Percentiles rank a stretch among this genome's conserved stretches.
Conservation (phyloP, 2,329 filamentous ascomycete genomes). For the Paradendryphiella salina region DNA sequence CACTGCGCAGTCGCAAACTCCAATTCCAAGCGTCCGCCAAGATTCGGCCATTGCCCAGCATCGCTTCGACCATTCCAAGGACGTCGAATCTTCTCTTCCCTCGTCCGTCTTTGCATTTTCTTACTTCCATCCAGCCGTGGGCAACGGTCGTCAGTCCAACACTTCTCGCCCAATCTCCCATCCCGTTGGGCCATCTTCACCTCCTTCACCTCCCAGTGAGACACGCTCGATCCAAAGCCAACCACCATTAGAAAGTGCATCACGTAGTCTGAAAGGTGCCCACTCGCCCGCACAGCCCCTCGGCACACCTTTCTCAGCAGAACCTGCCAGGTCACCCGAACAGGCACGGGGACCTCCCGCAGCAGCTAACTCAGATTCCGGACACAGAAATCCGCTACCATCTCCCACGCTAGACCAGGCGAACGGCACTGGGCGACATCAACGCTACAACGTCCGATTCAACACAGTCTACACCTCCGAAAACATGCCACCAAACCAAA, state of each 20-base stretch:
- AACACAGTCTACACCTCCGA: slow-evolving; percentile 23
- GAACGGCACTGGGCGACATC: slow-evolving; percentile 20
- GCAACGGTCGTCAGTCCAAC: slow-evolving; percentile 17
- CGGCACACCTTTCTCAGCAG: not conserved
- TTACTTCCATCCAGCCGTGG: slow-evolving; percentile 10
- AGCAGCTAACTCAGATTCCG: slow-evolving; percentile 8
- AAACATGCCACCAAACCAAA: slow-evolving; percentile 26
- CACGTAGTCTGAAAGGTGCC: slow-evolving; percentile 4
- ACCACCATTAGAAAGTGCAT: slow-evolving; percentile 4
- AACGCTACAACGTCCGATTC: slow-evolving; percentile 35
- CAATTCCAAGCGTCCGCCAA: slow-evolving; percentile 22
- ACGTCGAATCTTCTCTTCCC: slow-evolving; percentile 15
- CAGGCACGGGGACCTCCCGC: slow-evolving; percentile 8
- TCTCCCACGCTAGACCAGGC: slow-evolving; percentile 15
- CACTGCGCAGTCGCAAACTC: slow-evolving; percentile 13
- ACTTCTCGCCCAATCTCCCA: slow-evolving; percentile 9
- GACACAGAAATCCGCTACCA: slow-evolving; percentile 9
- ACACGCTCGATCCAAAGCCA: slow-evolving; percentile 7
- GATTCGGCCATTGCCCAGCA: slow-evolving; percentile 25
- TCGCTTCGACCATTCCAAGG: slow-evolving; percentile 21
- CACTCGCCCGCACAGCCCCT: slow-evolving; percentile 14
- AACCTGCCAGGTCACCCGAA: slow-evolving; percentile 20
- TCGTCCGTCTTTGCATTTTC: slow-evolving; percentile 18
- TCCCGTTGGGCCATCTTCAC: slow-evolving; percentile 12
- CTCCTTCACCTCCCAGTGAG: slow-evolving; percentile 9